Evolutionary conservation across 176 grass and related monocot species (phyloP).

Genomic region (Saccharum officinarum): DNA sequence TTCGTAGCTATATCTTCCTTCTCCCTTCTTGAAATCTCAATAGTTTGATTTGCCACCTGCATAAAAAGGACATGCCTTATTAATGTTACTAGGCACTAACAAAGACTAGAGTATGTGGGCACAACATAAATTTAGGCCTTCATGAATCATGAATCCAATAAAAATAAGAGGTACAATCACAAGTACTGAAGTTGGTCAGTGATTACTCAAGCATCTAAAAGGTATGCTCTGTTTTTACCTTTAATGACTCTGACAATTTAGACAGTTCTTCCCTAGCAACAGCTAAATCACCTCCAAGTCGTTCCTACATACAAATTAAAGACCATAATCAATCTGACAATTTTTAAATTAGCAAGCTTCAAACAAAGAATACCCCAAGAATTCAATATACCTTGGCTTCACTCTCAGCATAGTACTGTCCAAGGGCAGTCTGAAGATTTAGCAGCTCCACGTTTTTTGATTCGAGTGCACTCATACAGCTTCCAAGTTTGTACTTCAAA

Average conservation of each 20-base stretch:
- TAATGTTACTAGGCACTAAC: background rate
- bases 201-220: constrained; percentile 29
- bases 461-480: constrained; percentile 76
- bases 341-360: background rate
- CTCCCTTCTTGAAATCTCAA: constrained; percentile 72
- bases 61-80: constrained; percentile 22
- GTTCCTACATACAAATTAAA: constrained; percentile 57
- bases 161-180: constrained; percentile 26
- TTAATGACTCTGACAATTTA: constrained; percentile 78
- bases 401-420: constrained; percentile 97
- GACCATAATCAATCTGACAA: constrained; percentile 26
- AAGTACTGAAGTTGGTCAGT: background rate
- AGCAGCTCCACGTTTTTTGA: constrained; percentile 85
- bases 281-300: constrained; percentile 85
- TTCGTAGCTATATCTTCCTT: constrained; percentile 65
- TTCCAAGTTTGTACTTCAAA: constrained; percentile 75
- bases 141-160: constrained; percentile 32
- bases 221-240: constrained; percentile 49
- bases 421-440: constrained; percentile 98
- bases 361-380: constrained; percentile 16
- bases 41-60: constrained; percentile 73
- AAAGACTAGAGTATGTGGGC: background rate
- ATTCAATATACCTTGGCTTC: constrained; percentile 79
- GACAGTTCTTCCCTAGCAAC: constrained; percentile 71
- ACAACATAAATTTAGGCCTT: background rate